These are phyloP conservation scores for Sphaerobolus stellatus DNA, from an alignment of 1,284 basidiomycete species.

Conservation along the genomic window DNA sequence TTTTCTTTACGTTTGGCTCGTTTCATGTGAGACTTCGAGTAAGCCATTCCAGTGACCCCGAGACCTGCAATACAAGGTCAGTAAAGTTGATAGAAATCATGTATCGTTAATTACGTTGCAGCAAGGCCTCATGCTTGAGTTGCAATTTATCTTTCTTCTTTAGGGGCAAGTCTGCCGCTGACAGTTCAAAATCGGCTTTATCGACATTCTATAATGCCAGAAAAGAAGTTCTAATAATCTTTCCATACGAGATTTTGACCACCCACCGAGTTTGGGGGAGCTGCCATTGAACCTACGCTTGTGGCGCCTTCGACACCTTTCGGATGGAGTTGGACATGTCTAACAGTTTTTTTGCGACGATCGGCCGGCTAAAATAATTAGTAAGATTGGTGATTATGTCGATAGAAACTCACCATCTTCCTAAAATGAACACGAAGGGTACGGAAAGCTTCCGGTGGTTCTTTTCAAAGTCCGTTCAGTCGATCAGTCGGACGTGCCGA, in stretches of 20 bases:
- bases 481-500: too few relatives aligned
- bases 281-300: background rate
- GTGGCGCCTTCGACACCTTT: background rate
- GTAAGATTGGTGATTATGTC: background rate
- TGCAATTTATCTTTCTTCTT: slow-evolving; percentile 69
- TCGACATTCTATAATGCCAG: too few relatives aligned
- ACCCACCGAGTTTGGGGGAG: background rate
- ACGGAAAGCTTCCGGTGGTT: too few relatives aligned
- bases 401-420: background rate
- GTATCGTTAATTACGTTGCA: slow-evolving; percentile 62
- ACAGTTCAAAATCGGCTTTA: too few relatives aligned
- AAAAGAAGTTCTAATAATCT: too few relatives aligned
- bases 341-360: slow-evolving; percentile 42
- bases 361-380: slow-evolving; percentile 56
- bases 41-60: slow-evolving; percentile 51
- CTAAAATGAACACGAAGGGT: too few relatives aligned
- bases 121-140: slow-evolving; percentile 64
- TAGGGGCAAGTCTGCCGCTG: too few relatives aligned
- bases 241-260: background rate
- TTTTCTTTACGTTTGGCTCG: slow-evolving; percentile 69
- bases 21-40: slow-evolving; percentile 74
- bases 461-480: too few relatives aligned
- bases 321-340: slow-evolving; percentile 45
- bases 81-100: too few relatives aligned
- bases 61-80: slow-evolving; percentile 44